Evolutionary conservation across 2,329 filamentous ascomycete genomes (phyloP).

Genomic region (Pestalotiopsis sp.): DNA sequence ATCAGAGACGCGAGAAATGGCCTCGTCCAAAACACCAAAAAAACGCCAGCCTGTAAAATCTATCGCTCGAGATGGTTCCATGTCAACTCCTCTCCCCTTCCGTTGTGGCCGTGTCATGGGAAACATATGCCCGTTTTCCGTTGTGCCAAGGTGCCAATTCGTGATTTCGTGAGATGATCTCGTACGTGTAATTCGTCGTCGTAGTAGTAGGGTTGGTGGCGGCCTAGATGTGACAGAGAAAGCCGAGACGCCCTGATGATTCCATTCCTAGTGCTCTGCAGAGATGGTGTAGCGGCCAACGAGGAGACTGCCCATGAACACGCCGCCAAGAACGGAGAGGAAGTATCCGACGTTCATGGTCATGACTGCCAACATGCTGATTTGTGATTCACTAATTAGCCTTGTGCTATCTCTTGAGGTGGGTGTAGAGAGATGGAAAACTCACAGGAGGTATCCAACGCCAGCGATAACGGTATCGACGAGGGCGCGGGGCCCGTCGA

Average conservation of each 20-base stretch:
- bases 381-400: conserved; percentile 38
- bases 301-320: conserved; percentile 83
- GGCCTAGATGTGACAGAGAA: not conserved
- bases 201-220: not conserved
- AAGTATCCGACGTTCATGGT: conserved; percentile 34
- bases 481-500: conserved; percentile 44
- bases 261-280: conserved; percentile 44
- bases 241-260: not conserved
- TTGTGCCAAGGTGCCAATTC: not conserved
- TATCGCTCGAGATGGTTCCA: not conserved
- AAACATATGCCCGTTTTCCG: not conserved
- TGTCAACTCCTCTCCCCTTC: not conserved
- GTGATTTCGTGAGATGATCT: not conserved
- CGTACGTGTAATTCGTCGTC: not conserved
- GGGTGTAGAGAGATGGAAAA: not conserved
- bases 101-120: not conserved
- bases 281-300: conserved; percentile 67
- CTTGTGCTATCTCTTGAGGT: not conserved
- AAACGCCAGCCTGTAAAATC: not conserved
- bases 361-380: conserved; percentile 35
- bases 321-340: conserved; percentile 30
- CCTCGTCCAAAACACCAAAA: not conserved
- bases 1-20: not conserved
- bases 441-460: conserved; percentile 33
- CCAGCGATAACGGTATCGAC: conserved; percentile 30